A percentile compares a stretch with the other conserved stretches of the same genome.
Evolutionary conservation across 345 rosid genomes (phyloP).

Genomic region (Limnanthes douglasii): DNA sequence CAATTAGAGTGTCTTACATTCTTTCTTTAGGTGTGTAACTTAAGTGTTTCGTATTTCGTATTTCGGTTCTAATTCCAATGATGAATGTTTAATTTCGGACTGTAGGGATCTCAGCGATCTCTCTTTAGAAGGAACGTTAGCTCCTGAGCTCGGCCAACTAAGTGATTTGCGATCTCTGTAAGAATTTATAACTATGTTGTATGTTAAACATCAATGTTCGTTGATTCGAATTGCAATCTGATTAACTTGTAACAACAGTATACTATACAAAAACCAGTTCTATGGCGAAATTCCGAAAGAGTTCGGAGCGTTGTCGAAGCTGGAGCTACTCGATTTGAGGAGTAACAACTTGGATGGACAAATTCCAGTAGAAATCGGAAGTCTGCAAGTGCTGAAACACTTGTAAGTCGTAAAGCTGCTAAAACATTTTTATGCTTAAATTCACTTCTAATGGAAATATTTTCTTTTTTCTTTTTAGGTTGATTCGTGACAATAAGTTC

Average conservation of each 20-base stretch:
- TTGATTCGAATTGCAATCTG: constrained; percentile 7
- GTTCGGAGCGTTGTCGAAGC: constrained; percentile 32
- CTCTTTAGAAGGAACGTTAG: constrained; percentile 55
- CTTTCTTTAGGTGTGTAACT: no score
- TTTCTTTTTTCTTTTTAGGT: constrained; percentile 22
- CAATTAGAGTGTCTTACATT: no score
- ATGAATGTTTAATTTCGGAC: background rate
- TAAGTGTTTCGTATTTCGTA: no score
- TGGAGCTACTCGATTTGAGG: constrained; percentile 58
- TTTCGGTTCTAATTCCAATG: constrained; percentile 1
- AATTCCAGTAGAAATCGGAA: constrained; percentile 46
- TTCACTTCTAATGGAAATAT: constrained; percentile 1
- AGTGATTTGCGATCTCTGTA: constrained; percentile 56
- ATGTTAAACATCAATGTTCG: background rate
- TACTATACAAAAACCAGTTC: constrained; percentile 37
- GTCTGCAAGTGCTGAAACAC: constrained; percentile 28
- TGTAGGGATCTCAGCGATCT: constrained; percentile 50
- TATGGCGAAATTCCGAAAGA: constrained; percentile 59
- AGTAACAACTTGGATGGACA: constrained; percentile 51
- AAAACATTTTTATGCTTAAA: background rate
- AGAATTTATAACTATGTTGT: constrained; percentile 9
- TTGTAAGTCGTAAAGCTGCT: constrained; percentile 36
- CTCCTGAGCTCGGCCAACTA: constrained; percentile 63
- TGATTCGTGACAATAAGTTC: constrained; percentile 56
- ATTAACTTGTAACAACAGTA: constrained; percentile 18